These are phyloP conservation scores for Aspergillus ochraceoroseus DNA, from an alignment of 2,329 filamentous ascomycete species.

Conservation along the genomic window DNA sequence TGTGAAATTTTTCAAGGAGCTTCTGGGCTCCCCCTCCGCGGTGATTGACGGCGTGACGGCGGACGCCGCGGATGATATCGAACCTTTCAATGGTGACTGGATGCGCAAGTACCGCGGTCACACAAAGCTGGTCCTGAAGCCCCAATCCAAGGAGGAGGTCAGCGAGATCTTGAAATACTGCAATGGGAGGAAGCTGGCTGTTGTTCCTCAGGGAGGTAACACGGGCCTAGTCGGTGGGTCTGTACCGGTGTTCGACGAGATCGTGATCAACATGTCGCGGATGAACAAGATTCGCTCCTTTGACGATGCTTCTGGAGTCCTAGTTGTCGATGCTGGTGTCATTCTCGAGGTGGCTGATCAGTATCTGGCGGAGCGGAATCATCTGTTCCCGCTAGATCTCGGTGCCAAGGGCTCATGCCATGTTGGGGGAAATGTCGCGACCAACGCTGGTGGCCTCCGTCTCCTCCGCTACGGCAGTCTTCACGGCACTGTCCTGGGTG, in stretches of 20 bases:
- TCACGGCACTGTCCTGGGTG: conserved; percentile 84
- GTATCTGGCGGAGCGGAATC: conserved; percentile 72
- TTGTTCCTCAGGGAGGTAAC: conserved; percentile 96
- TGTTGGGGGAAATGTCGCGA: conserved; percentile 90
- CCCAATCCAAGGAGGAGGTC: conserved; percentile 77
- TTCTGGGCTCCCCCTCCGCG: conserved; percentile 74
- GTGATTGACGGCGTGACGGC: conserved; percentile 77
- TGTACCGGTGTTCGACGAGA: conserved; percentile 96
- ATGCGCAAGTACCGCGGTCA: conserved; percentile 98
- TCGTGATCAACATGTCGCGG: conserved; percentile 81
- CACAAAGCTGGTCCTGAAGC: conserved; percentile 79
- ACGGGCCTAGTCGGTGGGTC: conserved; percentile 93
- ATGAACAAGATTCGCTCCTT: conserved; percentile 92
- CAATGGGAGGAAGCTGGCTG: conserved; percentile 84
- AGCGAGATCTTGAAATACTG: conserved; percentile 90
- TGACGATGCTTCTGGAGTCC: conserved; percentile 83
- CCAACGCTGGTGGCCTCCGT: conserved; percentile 88
- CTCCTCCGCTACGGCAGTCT: conserved; percentile 89
- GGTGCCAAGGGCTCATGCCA: conserved; percentile 97
- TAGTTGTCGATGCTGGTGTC: conserved; percentile 86
- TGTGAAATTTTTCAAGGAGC: conserved; percentile 71
- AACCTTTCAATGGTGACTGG: conserved; percentile 95
- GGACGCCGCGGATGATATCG: conserved; percentile 72
- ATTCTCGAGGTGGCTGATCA: conserved; percentile 86
- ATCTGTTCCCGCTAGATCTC: conserved; percentile 95